Conservation (phyloP, 2,329 filamentous ascomycete species). For the Aspergillus ibericus region DNA sequence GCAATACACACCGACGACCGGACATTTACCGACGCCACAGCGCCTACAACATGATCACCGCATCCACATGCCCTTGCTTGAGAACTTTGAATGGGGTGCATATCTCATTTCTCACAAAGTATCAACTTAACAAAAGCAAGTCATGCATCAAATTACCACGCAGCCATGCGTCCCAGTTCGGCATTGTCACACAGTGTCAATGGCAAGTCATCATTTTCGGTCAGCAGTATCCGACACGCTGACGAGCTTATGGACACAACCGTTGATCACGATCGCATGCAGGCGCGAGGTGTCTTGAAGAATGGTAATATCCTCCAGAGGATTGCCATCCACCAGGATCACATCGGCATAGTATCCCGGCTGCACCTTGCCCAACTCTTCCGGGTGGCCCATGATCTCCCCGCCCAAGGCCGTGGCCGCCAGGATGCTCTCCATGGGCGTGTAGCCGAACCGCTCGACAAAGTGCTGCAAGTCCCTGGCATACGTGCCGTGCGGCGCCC, state of each 20-base stretch:
- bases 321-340: constrained; percentile 1
- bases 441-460: constrained; percentile 45
- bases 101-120: no score
- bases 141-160: no score
- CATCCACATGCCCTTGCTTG: no score
- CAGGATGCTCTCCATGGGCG: constrained; percentile 43
- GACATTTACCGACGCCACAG: no score
- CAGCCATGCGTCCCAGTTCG: no score
- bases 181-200: background rate
- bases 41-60: no score
- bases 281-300: background rate
- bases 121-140: no score
- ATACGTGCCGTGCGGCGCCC: constrained; percentile 49
- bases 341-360: constrained; percentile 1
- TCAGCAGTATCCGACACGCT: background rate
- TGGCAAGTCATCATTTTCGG: no score
- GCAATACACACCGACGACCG: no score
- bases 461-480: constrained; percentile 47
- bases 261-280: constrained; percentile 1
- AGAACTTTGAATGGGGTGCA: no score
- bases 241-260: background rate
- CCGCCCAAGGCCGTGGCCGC: constrained; percentile 38
- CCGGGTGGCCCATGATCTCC: constrained; percentile 17
- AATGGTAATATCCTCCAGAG: background rate
- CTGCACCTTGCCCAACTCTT: constrained; percentile 8